Percentiles rank a stretch among this genome's conserved stretches.
Conservation (phyloP, 352 stramenopile genomes). For the Globisporangium takayamanum region DNA sequence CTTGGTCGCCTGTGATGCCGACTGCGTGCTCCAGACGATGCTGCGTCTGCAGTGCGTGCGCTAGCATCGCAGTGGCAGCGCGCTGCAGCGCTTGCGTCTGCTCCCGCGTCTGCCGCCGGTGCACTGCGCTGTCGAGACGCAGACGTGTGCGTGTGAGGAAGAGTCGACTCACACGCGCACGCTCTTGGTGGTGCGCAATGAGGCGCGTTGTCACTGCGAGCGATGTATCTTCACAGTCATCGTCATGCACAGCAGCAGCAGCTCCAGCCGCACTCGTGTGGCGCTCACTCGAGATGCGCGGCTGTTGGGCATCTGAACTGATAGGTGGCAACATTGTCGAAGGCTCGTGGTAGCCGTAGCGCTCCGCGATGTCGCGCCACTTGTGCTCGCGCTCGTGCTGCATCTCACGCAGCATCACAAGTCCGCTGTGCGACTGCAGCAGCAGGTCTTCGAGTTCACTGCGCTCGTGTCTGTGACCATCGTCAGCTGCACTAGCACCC, state of each 20-base stretch:
- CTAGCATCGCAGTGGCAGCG: constrained; percentile 16
- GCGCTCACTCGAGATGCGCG: background rate
- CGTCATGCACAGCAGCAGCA: too few species aligned
- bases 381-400: constrained; percentile 21
- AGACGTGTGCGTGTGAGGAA: constrained; percentile 5
- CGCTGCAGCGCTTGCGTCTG: background rate
- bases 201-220: constrained; percentile 3
- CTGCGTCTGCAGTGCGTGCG: constrained; percentile 14
- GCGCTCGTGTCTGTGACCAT: background rate
- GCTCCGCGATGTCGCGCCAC: constrained; percentile 27
- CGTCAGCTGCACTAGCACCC: background rate
- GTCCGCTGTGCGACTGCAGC: constrained; percentile 40
- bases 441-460: constrained; percentile 36
- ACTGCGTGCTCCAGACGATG: constrained; percentile 21
- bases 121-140: background rate
- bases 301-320: too few species aligned
- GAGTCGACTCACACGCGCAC: constrained; percentile 3
- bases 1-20: background rate
- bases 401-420: constrained; percentile 48
- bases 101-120: background rate
- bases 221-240: background rate
- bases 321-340: background rate
- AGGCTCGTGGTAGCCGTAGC: constrained; percentile 18
- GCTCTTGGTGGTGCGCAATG: constrained; percentile 2
- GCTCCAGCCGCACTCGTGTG: background rate